Evolutionary conservation across 2,329 filamentous ascomycete species (phyloP), one percentile per base, ranked within the genome.

Genomic region (Diaporthe destruens): DNA sequence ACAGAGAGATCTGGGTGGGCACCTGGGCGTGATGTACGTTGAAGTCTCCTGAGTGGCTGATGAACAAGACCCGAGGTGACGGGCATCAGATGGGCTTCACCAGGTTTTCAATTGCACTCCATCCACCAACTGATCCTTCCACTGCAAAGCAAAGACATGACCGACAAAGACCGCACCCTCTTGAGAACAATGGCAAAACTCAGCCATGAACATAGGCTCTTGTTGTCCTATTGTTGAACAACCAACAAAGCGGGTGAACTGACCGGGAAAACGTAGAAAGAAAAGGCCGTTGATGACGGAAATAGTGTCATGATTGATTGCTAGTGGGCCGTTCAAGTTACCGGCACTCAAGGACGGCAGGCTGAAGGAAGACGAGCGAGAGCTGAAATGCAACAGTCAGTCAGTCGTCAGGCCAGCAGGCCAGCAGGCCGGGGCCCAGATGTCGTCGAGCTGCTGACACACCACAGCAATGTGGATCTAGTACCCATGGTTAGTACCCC

Each of bases 381-480:
- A 29, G 29, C 2, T 29, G 29, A 29, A 29, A 29, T 29, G 29
- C 9, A 12, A 39, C 8, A 39, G 36, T 14, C 36, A 39, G 5
- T 39, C 36, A 4, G 36, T 1, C 11, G 36, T 39, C 36, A 39
- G 12, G 36, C 36, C 36, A 39, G 12, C 34, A 36, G n/a, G n/a
- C n/a, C n/a, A 36, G 11, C 36, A 39, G 36, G 36, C 36, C 12
- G 36, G 42, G 54, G 32, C 34, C 56, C 42, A 34, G 25, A 53
- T 66, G 61, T 66, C 61, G 61, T 66, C 23, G 32, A 20, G 14
- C 32, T 66, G 61, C 61, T 66, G 61, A 66, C 61, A 53, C 53
- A 66, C 29, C 29, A 29, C 29, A 3, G 29, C 5, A 29, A 29
- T 29, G 29, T 29, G 56, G 42, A 65, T 51, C 25, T 29, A 12